Evolutionary conservation across 192 early-diverging fungal genomes (phyloP), one percentile per base, ranked within the genome.

Genomic region (Linnemannia exigua): DNA sequence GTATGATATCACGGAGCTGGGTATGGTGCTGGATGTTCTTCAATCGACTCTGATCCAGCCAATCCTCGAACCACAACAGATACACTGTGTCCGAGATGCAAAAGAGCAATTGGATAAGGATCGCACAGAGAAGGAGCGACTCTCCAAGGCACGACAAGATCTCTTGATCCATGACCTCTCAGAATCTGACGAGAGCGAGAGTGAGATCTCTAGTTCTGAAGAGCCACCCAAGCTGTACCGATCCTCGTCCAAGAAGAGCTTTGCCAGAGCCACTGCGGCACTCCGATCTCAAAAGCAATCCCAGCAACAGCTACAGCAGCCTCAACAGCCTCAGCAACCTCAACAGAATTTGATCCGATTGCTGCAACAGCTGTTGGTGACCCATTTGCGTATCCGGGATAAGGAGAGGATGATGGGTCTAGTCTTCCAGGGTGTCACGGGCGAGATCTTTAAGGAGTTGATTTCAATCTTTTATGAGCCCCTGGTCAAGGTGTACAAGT

Each of bases 381-480:
- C 91, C 0, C 89, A 93, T 58, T 54, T 88, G 58, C 87, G 90
- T 8, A 81, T 90, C 50, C 82, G 89, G 20, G 90, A 91, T 50
- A 89, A 91, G 70, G 88, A 91, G 47, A 54, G 87, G 35, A 70
- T 93, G 82, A 89, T 89, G 76, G 78, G 79, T 6, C 67, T 93
- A 6, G 69, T 93, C 67, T 90, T 89, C 75, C 90, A 91, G 67
- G 89, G 90, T 8, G 85, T 89, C 4, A 90, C 92, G 14, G 90
- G 90, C 17, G 90, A 90, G 48, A 76, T 93, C 28, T 79, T 93
- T 25, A 89, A 89, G 58, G 92, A 93, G n/a, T 58, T 90, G 31
- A 87, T 93, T 63, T 79, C 90, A 22, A 90, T 93, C 63, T 93
- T 93, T 72, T 93, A 93, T 72, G 79, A 90, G 36, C 92, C 92